Evolutionary conservation across 1,139 yeast genomes (phyloP).

Genomic region (Eremothecium gossypii): DNA sequence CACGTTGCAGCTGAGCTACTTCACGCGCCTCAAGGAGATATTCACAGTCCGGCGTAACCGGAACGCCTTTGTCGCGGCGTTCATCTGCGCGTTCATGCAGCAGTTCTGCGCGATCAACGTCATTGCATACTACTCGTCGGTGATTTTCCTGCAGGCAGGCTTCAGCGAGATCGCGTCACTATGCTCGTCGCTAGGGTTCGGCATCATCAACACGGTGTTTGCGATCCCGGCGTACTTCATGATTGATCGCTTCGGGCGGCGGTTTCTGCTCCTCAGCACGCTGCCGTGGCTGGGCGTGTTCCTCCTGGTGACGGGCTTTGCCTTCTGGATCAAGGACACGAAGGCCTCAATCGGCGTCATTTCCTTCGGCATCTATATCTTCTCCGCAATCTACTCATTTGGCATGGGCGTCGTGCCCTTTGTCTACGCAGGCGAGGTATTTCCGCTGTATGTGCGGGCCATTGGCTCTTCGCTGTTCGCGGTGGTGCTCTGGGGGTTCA

Average conservation of each 20-base stretch:
- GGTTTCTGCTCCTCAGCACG: slow-evolving; percentile 58
- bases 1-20: slow-evolving; percentile 46
- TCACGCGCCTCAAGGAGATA: slow-evolving; percentile 44
- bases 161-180: slow-evolving; percentile 54
- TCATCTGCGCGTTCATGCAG: slow-evolving; percentile 82
- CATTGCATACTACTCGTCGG: slow-evolving; percentile 71
- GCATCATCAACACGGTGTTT: slow-evolving; percentile 69
- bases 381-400: slow-evolving; percentile 65
- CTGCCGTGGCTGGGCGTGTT: slow-evolving; percentile 68
- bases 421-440: slow-evolving; percentile 81
- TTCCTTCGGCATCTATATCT: slow-evolving; percentile 64
- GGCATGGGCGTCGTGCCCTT: slow-evolving; percentile 92
- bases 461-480: slow-evolving; percentile 81
- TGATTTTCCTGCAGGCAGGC: slow-evolving; percentile 62
- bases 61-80: slow-evolving; percentile 72
- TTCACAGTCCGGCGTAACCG: slow-evolving; percentile 69
- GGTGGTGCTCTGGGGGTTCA: slow-evolving; percentile 80
- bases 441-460: slow-evolving; percentile 77
- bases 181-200: slow-evolving; percentile 80
- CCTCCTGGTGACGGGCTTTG: slow-evolving; percentile 64
- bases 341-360: slow-evolving; percentile 57
- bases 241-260: slow-evolving; percentile 72
- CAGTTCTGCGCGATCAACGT: slow-evolving; percentile 90
- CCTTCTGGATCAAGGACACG: slow-evolving; percentile 51
- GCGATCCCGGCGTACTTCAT: slow-evolving; percentile 80